Evolutionary conservation across 1,284 basidiomycete genomes (phyloP).

Genomic region (Ustilago hordei): DNA sequence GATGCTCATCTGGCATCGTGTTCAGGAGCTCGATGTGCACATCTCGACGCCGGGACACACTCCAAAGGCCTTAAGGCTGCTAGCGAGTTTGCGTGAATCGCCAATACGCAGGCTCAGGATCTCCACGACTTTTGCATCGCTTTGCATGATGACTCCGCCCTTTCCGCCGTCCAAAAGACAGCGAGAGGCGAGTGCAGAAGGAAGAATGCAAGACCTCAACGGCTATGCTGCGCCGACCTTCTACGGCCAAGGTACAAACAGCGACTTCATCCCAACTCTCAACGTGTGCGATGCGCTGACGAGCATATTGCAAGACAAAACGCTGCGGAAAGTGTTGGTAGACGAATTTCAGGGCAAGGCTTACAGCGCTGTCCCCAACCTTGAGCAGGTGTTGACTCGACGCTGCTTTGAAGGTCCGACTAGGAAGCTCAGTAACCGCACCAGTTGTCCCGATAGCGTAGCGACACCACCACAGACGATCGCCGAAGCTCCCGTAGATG

Average conservation of each 20-base stretch:
- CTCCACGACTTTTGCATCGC: slow-evolving; percentile 56
- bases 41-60: slow-evolving; percentile 55
- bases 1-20: slow-evolving; percentile 62
- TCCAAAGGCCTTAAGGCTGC: slow-evolving; percentile 48
- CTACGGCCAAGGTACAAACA: not conserved
- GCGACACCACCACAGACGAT: not conserved
- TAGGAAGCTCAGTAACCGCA: not conserved
- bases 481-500: not conserved
- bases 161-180: slow-evolving; percentile 41
- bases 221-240: not conserved
- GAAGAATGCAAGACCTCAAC: not conserved
- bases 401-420: slow-evolving; percentile 22
- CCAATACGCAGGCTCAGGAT: slow-evolving; percentile 59
- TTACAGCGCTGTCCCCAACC: slow-evolving; percentile 17
- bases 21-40: slow-evolving; percentile 63
- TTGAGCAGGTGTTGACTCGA: slow-evolving; percentile 20
- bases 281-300: slow-evolving; percentile 40
- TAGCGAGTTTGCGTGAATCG: slow-evolving; percentile 49
- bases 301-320: slow-evolving; percentile 28
- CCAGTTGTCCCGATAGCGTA: not conserved
- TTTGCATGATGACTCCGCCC: slow-evolving; percentile 56
- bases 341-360: slow-evolving; percentile 45
- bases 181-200: slow-evolving; percentile 22
- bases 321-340: slow-evolving; percentile 22
- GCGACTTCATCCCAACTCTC: not conserved